Base-by-base conservation (phyloP, 139 green algal species). In the Diplosphaera chodatii region DNA sequence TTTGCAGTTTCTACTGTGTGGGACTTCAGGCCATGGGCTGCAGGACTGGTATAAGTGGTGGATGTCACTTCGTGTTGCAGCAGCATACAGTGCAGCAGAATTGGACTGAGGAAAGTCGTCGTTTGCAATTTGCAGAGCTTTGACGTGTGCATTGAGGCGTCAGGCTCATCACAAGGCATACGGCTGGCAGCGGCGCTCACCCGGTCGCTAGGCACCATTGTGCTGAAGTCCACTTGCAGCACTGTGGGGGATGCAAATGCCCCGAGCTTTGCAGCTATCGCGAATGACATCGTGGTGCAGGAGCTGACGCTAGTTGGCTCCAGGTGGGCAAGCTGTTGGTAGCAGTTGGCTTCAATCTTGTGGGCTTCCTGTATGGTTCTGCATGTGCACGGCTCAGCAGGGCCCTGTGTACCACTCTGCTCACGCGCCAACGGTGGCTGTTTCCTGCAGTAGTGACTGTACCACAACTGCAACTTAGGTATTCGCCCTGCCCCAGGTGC, bases 221-320 rank as follows among this genome's bases (percentile, higher is more conserved):
- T 92, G 40, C 82, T 89, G n/a, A 93, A 93, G 70, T 82, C 69
- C 6, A 93, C 88, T 3, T 89, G 79, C 30, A 68, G 81, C 10
- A 65, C 55, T 1, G 55, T 48, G 30, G 63, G 33, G 21, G 67
- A 75, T 21, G 21, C 64, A 8, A 48, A 28, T 28, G 74, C 79
- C 69, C 78, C 83, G 1, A 32, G 40, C 22, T 91, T 83, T 80
- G 80, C 68, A 0, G 78, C 82, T 63, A 67, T 91, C 10, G 82
- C 84, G 8, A 93, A 91, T 56, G 84, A 88, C 64, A 75, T 93
- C 23, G 87, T 92, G 27, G 87, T 92, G 1, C 81, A 91, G 55
- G 86, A 93, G 67, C 90, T 89, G 69, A 64, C 67, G 40, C 66
- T 91, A 25, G 62, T 75, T 1, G 82, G 82, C 25, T 83, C 76